These are phyloP conservation scores for Amorphotheca resinae DNA, from an alignment of 495 filamentous ascomycete species.

Conservation along the genomic window DNA sequence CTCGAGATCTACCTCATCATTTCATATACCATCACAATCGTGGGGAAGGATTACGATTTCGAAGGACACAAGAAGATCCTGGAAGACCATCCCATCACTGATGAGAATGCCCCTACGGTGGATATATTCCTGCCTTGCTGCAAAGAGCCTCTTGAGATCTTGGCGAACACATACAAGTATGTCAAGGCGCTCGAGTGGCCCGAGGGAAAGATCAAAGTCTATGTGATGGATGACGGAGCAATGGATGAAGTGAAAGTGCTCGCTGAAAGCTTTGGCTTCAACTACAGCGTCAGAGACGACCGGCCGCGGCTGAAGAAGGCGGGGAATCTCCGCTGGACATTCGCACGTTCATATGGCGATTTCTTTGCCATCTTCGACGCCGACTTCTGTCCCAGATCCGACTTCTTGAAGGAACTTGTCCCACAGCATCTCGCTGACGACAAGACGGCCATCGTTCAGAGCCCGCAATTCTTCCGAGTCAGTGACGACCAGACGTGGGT, in stretches of 20 bases:
- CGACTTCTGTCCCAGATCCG: slow-evolving; percentile 23
- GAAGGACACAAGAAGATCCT: slow-evolving; percentile 16
- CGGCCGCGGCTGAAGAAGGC: slow-evolving; percentile 22
- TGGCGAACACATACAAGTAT: slow-evolving; percentile 23
- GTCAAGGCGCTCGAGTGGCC: slow-evolving; percentile 18
- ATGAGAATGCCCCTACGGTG: slow-evolving; percentile 18
- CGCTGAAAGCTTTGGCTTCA: slow-evolving; percentile 17
- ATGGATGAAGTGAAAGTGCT: slow-evolving; percentile 15
- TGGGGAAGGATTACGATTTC: slow-evolving; percentile 19
- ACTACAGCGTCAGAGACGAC: slow-evolving; percentile 19
- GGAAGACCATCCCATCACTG: slow-evolving; percentile 5
- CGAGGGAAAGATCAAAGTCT: slow-evolving; percentile 13
- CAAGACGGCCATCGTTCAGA: slow-evolving; percentile 21
- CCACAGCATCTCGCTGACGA: slow-evolving; percentile 15
- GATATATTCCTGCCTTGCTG: slow-evolving; percentile 24
- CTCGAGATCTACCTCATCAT: slow-evolving; percentile 21
- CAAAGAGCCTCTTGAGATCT: slow-evolving; percentile 20
- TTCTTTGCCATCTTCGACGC: slow-evolving; percentile 25
- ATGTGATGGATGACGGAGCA: slow-evolving; percentile 22
- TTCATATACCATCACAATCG: slow-evolving; percentile 18
- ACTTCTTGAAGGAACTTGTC: slow-evolving; percentile 21
- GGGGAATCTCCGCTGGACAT: slow-evolving; percentile 22
- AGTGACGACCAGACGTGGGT: slow-evolving; percentile 20
- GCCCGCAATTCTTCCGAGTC: slow-evolving; percentile 22
- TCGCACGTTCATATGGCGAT: slow-evolving; percentile 17